Conservation (phyloP, 73 alveolate genomes). For the Tetrahymena thermophila region DNA sequence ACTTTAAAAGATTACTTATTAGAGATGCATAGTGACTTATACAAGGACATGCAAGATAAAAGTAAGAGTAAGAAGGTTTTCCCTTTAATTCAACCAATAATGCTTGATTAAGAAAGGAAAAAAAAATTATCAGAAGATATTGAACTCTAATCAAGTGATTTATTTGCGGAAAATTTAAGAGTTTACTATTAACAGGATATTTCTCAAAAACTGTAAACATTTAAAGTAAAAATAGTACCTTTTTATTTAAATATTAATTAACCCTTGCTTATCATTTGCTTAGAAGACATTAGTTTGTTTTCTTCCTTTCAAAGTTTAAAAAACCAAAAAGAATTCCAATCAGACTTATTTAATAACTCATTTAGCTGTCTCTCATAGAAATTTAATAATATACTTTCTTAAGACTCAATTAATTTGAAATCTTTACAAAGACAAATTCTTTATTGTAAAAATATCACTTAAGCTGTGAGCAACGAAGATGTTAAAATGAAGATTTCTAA, state of each 20-base stretch:
- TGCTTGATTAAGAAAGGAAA: not conserved
- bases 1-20: not conserved
- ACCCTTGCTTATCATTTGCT: not conserved
- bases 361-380: not conserved
- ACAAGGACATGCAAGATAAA: not conserved
- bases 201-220: not conserved
- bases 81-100: not conserved
- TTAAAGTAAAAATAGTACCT: not conserved
- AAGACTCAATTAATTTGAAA: not conserved
- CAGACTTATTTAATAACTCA: not conserved
- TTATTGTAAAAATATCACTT: not conserved
- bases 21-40: not conserved
- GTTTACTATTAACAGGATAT: not conserved
- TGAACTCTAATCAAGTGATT: not conserved
- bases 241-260: not conserved
- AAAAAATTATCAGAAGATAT: not conserved
- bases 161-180: not conserved
- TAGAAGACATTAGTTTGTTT: not conserved
- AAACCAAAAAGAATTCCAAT: not conserved
- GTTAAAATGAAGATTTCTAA: not conserved
- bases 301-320: not conserved
- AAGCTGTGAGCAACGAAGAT: not conserved
- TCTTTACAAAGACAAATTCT: not conserved
- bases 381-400: not conserved
- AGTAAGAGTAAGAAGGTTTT: not conserved